Evolutionary conservation across 352 stramenopile genomes (phyloP).

Genomic region (Pythium biforme): DNA sequence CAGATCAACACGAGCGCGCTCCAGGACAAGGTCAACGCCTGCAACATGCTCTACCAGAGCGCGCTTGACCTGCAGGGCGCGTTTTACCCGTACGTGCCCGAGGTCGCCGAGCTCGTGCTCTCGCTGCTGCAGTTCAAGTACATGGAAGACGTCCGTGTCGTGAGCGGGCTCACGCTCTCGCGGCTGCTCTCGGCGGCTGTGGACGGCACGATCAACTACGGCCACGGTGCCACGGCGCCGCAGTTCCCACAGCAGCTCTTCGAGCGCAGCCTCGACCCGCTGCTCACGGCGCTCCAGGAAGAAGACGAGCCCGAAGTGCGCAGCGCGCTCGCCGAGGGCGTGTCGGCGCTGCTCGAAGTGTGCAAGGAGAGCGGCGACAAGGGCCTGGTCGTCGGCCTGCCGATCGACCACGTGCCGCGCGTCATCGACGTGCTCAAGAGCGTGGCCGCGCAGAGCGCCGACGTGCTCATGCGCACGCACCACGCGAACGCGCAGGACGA

Average conservation of each 20-base stretch:
- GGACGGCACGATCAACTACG: conserved; percentile 67
- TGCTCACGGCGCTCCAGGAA: conserved; percentile 67
- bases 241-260: conserved; percentile 83
- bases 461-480: conserved; percentile 56
- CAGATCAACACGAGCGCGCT: conserved; percentile 87
- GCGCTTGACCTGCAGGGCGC: conserved; percentile 76
- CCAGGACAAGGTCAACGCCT: conserved; percentile 85
- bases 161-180: conserved; percentile 72
- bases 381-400: conserved; percentile 64
- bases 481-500: conserved; percentile 74
- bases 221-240: conserved; percentile 48
- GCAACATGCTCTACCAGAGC: conserved; percentile 89
- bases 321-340: conserved; percentile 69
- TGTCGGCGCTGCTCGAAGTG: conserved; percentile 72
- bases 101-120: conserved; percentile 73
- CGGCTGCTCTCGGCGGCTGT: conserved; percentile 73
- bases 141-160: conserved; percentile 81
- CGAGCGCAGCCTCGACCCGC: conserved; percentile 70
- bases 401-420: conserved; percentile 62
- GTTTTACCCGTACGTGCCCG: conserved; percentile 83
- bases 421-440: conserved; percentile 74
- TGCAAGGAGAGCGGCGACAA: conserved; percentile 81
- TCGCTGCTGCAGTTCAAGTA: conserved; percentile 83
- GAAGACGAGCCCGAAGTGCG: conserved; percentile 82
- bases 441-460: conserved; percentile 58